Evolutionary conservation across 2,329 filamentous ascomycete genomes (phyloP).

Genomic region (Purpureocillium takamizusanense): DNA sequence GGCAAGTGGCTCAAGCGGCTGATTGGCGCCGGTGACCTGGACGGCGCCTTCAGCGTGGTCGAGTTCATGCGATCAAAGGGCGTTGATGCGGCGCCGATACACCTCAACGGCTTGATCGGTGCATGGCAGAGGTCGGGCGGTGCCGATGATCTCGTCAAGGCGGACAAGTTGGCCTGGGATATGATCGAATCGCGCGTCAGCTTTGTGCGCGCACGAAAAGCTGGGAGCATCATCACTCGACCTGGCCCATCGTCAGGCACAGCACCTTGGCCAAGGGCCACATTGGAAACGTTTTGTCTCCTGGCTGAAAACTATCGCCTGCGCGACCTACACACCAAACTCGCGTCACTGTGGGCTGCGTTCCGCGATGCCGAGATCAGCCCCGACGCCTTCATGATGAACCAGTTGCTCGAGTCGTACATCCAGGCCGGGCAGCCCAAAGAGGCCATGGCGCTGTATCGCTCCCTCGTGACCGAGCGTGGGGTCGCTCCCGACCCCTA

Average conservation of each 20-base stretch:
- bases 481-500: slow-evolving; percentile 53
- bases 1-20: slow-evolving; percentile 83
- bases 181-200: slow-evolving; percentile 65
- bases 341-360: slow-evolving; percentile 52
- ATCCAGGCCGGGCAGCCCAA: slow-evolving; percentile 48
- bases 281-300: slow-evolving; percentile 69
- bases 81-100: slow-evolving; percentile 60
- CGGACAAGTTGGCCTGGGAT: slow-evolving; percentile 62
- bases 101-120: slow-evolving; percentile 74
- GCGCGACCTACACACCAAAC: slow-evolving; percentile 46
- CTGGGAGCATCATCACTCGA: neutral
- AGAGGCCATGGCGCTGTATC: slow-evolving; percentile 47
- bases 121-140: slow-evolving; percentile 63
- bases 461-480: slow-evolving; percentile 38
- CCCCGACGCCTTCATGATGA: slow-evolving; percentile 68
- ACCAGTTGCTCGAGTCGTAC: slow-evolving; percentile 63
- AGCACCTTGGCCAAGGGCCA: slow-evolving; percentile 45
- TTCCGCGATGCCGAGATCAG: slow-evolving; percentile 55
- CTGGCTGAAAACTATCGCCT: slow-evolving; percentile 64
- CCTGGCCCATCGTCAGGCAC: slow-evolving; percentile 1
- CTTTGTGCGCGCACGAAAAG: slow-evolving; percentile 43
- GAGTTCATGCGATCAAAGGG: slow-evolving; percentile 65
- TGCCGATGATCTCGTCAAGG: slow-evolving; percentile 44
- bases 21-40: slow-evolving; percentile 61
- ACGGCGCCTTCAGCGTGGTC: slow-evolving; percentile 64